Evolutionary conservation across 2,329 filamentous ascomycete genomes (phyloP), one percentile per base, ranked within the genome.

Genomic region (Nemania bipapillata): DNA sequence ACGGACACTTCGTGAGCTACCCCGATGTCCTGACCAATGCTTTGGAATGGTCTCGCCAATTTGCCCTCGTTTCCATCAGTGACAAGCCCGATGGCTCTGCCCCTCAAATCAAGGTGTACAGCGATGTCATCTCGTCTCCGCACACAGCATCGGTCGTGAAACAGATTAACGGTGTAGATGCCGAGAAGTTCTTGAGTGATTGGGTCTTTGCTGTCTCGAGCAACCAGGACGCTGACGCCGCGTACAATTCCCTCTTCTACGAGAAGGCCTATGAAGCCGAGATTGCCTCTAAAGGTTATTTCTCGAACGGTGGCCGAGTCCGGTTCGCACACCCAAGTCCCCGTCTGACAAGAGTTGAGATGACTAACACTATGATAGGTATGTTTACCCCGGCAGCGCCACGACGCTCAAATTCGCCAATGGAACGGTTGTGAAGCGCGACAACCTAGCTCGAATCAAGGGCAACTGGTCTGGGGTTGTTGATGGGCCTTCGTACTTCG

Each of bases 211-310:
- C 68, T 70, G 80, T 63, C 66, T 76, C 72, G 67, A 68, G 74
- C 20, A 77, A 81, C 47, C 81, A 82, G 70, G 81, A 83, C 58
- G 75, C 74, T 24, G 80, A 83, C 70, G 78, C 81, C 7, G 79
- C 78, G 4, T 83, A 81, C 60, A 83, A 83, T 69, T 79, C 78
- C 4, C 78, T 82, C 74, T 82, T 83, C 69, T 82, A 77, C 63
- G 74, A 76, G 59, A 77, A 78, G 61, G 75, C 77, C 3, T 77
- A 72, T 47, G 63, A 71, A 24, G 76, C 75, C 9, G 74, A 77
- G 75, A 54, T 77, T 74, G 61, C 77, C 69, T 71, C 75, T 26
- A 73, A 66, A 4, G 81, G 81, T 2, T 81, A 80, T 62, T 82
- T 82, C 72, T 74, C 77, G 47, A 74, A 72, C 2, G 78, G 78